These are phyloP conservation scores for Leonotis leonurus DNA, from an alignment of 257 asterid genomes.

Conservation along the genomic window DNA sequence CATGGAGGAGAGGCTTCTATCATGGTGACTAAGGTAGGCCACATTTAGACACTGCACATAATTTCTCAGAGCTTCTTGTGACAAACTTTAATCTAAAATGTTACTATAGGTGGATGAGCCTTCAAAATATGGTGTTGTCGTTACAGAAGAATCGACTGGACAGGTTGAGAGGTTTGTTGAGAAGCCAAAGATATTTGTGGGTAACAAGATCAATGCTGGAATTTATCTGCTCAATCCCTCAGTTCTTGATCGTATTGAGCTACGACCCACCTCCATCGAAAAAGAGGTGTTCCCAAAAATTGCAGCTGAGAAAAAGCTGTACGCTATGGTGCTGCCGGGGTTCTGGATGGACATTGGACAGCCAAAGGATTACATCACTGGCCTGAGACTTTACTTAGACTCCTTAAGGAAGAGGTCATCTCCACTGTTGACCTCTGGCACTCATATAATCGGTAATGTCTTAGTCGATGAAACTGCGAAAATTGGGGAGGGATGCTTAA, in stretches of 20 bases:
- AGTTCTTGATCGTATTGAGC: conserved; percentile 61
- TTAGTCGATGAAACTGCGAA: conserved; percentile 67
- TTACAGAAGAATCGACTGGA: conserved; percentile 65
- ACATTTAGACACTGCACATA: neutral
- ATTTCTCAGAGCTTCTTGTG: neutral
- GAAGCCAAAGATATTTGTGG: conserved; percentile 81
- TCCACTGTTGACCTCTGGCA: conserved; percentile 51
- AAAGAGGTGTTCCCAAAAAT: conserved; percentile 80
- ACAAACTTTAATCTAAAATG: neutral
- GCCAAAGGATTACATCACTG: conserved; percentile 78
- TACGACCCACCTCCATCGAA: conserved; percentile 85
- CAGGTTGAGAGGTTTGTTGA: conserved; percentile 76
- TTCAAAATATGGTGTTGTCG: conserved; percentile 84
- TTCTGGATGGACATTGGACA: conserved; percentile 97
- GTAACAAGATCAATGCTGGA: conserved; percentile 92
- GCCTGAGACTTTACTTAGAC: conserved; percentile 64
- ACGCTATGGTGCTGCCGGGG: conserved; percentile 79
- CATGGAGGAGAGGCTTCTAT: conserved; percentile 87
- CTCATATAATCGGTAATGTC: conserved; percentile 63
- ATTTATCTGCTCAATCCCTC: conserved; percentile 76
- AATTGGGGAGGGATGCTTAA: conserved; percentile 80
- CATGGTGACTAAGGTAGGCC: conserved; percentile 67
- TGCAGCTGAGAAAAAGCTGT: conserved; percentile 56
- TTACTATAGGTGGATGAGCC: conserved; percentile 74
- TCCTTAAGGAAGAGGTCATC: conserved; percentile 62